Base-by-base conservation (phyloP, 2,329 filamentous ascomycete genomes). In the Blastomyces silverae region DNA sequence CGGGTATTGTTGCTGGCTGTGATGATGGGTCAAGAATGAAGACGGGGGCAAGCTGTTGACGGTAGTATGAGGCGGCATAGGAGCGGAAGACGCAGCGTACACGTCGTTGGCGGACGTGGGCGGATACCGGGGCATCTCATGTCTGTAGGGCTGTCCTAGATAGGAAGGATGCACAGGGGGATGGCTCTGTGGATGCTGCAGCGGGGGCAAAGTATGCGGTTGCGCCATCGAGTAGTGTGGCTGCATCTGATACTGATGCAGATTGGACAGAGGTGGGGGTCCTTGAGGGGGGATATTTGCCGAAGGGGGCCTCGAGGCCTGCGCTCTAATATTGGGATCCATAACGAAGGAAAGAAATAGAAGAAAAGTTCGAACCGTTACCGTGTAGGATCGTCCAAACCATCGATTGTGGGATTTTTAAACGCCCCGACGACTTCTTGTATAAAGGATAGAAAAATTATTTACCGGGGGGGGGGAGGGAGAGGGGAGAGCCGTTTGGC, bases 191-290 rank as follows among this genome's bases (percentile, higher is more conserved):
- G 79, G 77, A 65, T 77, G 78, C 72, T 80, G 79, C 68, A 81
- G 73, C 28, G 79, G 79, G 68, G 79, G 79, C 66, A 81, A 72
- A 11, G 77, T 79, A 66, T 79, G 77, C 65, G 77, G 74, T 71
- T 79, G 77, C 63, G 76, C 77, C 48, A 78, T 76, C 42, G 73
- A 71, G 67, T 79, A 79, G 66, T 79, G 79, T 62, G 74, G 77
- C 73, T 79, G 78, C 76, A 78, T 79, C 69, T 75, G 73, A 72
- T 80, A 80, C 66, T 79, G 78, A 65, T 78, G 79, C 75, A 78
- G 77, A 69, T 76, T 79, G 69, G 78, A 79, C 70, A 79, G 74
- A 57, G 78, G 77, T 65, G 78, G 77, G 61, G 77, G 76, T 68
- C 75, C 75, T 70, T 79, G 79, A 65, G 78, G 77, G 65, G 78